Percentiles rank a stretch among this genome's conserved stretches.
These are phyloP conservation scores for Cystobasidium slooffiae DNA, from an alignment of 1,284 basidiomycete species.

Conservation along the genomic window DNA sequence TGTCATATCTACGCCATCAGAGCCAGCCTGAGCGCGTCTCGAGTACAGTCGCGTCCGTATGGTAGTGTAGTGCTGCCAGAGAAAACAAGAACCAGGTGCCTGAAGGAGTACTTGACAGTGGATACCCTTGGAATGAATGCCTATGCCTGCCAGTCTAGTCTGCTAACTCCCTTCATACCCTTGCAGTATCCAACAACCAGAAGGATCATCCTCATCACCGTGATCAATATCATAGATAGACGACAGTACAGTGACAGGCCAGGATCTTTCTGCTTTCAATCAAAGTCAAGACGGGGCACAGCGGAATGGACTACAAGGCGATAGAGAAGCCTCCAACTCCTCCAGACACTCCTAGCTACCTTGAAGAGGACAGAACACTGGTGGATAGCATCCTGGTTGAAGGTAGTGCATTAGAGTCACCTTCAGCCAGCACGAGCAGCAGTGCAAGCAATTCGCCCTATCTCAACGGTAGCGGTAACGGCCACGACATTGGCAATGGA, in stretches of 20 bases:
- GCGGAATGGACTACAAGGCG: slow-evolving; percentile 22
- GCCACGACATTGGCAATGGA: slow-evolving; percentile 8
- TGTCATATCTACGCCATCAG: too few species aligned
- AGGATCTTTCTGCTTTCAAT: slow-evolving; percentile 1
- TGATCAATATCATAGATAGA: too few species aligned
- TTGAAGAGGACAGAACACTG: slow-evolving; percentile 8
- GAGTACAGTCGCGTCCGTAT: too few species aligned
- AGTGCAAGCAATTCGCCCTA: neutral
- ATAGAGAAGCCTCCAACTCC: slow-evolving; percentile 31
- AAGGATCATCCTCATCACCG: too few species aligned
- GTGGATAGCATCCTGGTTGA: slow-evolving; percentile 12
- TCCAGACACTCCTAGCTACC: slow-evolving; percentile 17
- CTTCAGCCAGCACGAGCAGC: neutral
- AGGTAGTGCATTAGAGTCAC: neutral
- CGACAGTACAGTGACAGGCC: neutral
- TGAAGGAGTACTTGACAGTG: too few species aligned
- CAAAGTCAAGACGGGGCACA: neutral
- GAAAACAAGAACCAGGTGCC: too few species aligned
- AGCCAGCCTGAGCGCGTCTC: too few species aligned
- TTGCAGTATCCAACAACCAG: too few species aligned
- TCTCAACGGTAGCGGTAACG: neutral
- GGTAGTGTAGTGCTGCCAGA: too few species aligned
- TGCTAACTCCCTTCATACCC: too few species aligned
- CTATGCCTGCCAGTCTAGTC: too few species aligned
- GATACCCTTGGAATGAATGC: too few species aligned